Base-by-base conservation (phyloP, 441 rosid species). In the Biscutella laevigata region DNA sequence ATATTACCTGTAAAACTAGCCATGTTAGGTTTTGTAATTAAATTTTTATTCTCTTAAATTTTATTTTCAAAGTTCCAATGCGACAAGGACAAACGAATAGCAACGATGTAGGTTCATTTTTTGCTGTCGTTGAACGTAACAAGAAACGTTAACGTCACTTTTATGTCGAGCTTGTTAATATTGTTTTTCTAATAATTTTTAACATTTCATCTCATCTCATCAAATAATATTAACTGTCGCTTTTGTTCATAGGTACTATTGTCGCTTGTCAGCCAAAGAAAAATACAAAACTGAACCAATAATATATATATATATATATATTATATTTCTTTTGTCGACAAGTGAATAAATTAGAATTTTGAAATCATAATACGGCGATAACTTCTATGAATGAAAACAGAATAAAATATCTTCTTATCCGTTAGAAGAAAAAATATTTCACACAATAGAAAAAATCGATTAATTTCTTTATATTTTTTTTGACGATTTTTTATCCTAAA, bases 331-430 rank as follows among this genome's bases (percentile, higher is more conserved):
- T n/a, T n/a, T n/a, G n/a, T n/a, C n/a, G n/a, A n/a, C n/a, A n/a
- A n/a, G n/a, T n/a, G n/a, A n/a, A n/a, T n/a, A n/a, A n/a, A n/a
- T n/a, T n/a, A n/a, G n/a, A n/a, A n/a, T n/a, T n/a, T n/a, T n/a
- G n/a, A n/a, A n/a, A 32, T 34, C 15, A 51, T 6, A 45, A 53
- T 43, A 35, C 43, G 53, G n/a, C 33, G 60, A 61, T 35, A 35
- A 61, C 52, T 12, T 43, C 33, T 0, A 61, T 52, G 46, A n/a
- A n/a, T n/a, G 4, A 5, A 35, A 48, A 14, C n/a, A n/a, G n/a
- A 3, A 5, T 10, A 15, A 49, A 46, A 51, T 8, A 52, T 11
- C 27, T 44, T 21, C 53, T 53, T n/a, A n/a, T n/a, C n/a, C 41
- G 19, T 3, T 12, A 9, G 29, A 25, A 3, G 3, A 44, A 35